Percentiles rank a stretch among this genome's conserved stretches.
phyloP scores from a whole-genome alignment of 768 basidiomycete species.

The Sarcodon aspratus region DNA sequence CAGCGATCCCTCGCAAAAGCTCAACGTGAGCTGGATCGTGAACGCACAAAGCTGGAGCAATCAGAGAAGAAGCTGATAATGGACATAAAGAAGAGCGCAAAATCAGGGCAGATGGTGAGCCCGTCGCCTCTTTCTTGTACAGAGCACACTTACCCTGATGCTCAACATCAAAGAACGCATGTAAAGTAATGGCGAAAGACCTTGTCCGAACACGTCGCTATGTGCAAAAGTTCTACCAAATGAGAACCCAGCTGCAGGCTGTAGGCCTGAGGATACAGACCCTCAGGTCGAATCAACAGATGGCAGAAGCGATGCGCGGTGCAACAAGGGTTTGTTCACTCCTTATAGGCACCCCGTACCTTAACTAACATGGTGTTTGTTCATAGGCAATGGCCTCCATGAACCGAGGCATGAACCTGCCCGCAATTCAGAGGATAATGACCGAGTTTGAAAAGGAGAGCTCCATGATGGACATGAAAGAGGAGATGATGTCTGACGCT shows the following conservation, averaged over 20 bases:
- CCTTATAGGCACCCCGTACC: not conserved
- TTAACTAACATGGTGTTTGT: not conserved
- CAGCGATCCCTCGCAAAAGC: slow-evolving; percentile 94
- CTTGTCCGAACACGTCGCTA: slow-evolving; percentile 93
- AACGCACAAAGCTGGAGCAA: slow-evolving; percentile 87
- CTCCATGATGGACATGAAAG: slow-evolving; percentile 99
- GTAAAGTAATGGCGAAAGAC: slow-evolving; percentile 99
- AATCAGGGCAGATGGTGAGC: slow-evolving; percentile 85
- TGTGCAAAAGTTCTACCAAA: slow-evolving; percentile 96
- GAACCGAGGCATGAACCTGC: slow-evolving; percentile 94
- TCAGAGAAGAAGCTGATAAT: slow-evolving; percentile 93
- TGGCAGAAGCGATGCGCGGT: slow-evolving; percentile 99
- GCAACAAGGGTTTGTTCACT: slow-evolving; percentile 73
- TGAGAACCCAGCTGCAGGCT: slow-evolving; percentile 97
- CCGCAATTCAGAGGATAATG: slow-evolving; percentile 92
- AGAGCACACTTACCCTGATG: slow-evolving; percentile 6
- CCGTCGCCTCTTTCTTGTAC: not conserved
- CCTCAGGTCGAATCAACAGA: slow-evolving; percentile 92
- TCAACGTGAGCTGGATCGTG: slow-evolving; percentile 95
- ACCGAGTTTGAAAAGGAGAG: slow-evolving; percentile 97
- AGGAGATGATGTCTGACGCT: slow-evolving; percentile 99
- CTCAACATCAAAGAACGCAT: slow-evolving; percentile 62
- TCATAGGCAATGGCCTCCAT: slow-evolving; percentile 92
- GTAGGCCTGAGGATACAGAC: slow-evolving; percentile 94
- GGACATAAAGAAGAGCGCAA: slow-evolving; percentile 96